A percentile compares a stretch with the other conserved stretches of the same genome.
phyloP scores from a whole-genome alignment of 2,329 filamentous ascomycete genomes.

The Phialophora verrucosa region DNA sequence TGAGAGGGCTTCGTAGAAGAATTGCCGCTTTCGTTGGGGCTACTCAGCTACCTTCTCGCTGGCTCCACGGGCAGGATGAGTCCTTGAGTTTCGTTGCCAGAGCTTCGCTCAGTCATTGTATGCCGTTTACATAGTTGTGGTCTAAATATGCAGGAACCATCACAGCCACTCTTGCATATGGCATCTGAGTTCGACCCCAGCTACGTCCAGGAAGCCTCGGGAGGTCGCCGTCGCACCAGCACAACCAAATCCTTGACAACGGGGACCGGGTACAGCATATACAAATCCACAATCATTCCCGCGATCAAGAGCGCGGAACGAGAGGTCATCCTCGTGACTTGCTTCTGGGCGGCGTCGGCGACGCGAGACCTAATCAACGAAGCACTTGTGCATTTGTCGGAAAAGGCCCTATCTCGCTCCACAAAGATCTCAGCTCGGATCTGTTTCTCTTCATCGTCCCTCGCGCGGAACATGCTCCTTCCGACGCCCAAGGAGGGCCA shows the following conservation, averaged over 20 bases:
- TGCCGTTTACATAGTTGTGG: not conserved
- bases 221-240: conserved; percentile 17
- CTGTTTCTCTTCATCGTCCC: conserved; percentile 75
- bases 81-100: not conserved
- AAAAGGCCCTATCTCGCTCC: conserved; percentile 47
- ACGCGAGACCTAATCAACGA: conserved; percentile 64
- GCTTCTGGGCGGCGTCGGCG: conserved; percentile 76
- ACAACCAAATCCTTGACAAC: conserved; percentile 16
- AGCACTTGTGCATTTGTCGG: conserved; percentile 65
- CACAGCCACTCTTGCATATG: not conserved
- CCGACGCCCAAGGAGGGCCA: conserved; percentile 67
- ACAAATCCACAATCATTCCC: conserved; percentile 57
- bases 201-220: conserved; percentile 16
- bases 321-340: conserved; percentile 78
- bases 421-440: conserved; percentile 67
- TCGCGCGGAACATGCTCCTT: conserved; percentile 77
- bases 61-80: not conserved
- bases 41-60: not conserved
- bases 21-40: not conserved
- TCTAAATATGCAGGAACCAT: conserved; percentile 1
- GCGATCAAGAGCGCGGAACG: conserved; percentile 64
- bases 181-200: conserved; percentile 4
- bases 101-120: not conserved
- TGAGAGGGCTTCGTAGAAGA: not conserved
- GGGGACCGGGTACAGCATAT: conserved; percentile 25